phyloP scores from a whole-genome alignment of 2,329 filamentous ascomycete genomes.

The Trichoderma sp. region DNA sequence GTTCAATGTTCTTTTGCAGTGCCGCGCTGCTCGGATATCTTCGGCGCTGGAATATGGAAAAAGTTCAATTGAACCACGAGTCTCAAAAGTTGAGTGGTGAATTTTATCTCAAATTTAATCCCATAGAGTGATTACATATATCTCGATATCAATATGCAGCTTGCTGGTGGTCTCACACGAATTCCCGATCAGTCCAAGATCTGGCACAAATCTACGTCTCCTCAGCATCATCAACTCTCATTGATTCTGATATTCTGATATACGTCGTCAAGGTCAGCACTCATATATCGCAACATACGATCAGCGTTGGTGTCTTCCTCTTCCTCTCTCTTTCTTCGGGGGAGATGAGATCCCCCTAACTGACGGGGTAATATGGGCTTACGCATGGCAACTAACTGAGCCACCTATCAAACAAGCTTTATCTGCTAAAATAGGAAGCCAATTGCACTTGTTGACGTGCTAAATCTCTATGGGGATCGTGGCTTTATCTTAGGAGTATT shows the following conservation, averaged over 20 bases:
- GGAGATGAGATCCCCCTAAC: too few relatives aligned
- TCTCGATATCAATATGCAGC: too few relatives aligned
- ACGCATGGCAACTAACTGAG: background rate
- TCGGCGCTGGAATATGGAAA: background rate
- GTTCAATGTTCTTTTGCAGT: background rate
- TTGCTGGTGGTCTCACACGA: too few relatives aligned
- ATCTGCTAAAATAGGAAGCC: background rate
- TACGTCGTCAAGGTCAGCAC: background rate
- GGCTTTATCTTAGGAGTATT: background rate
- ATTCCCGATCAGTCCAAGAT: too few relatives aligned
- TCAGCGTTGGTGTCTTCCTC: background rate
- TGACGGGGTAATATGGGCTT: background rate
- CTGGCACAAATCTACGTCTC: too few relatives aligned
- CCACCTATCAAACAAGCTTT: background rate
- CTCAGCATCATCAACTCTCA: too few relatives aligned
- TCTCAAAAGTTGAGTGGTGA: background rate
- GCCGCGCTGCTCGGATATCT: background rate
- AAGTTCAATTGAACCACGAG: background rate
- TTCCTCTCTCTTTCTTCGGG: background rate
- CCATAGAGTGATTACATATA: too few relatives aligned
- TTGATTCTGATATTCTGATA: too few relatives aligned
- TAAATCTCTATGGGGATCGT: background rate
- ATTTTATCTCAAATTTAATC: background rate
- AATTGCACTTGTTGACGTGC: background rate
- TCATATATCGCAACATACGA: background rate